Base-by-base conservation (phyloP, 148 eudicot genomes). In the Fagopyrum tataricum region DNA sequence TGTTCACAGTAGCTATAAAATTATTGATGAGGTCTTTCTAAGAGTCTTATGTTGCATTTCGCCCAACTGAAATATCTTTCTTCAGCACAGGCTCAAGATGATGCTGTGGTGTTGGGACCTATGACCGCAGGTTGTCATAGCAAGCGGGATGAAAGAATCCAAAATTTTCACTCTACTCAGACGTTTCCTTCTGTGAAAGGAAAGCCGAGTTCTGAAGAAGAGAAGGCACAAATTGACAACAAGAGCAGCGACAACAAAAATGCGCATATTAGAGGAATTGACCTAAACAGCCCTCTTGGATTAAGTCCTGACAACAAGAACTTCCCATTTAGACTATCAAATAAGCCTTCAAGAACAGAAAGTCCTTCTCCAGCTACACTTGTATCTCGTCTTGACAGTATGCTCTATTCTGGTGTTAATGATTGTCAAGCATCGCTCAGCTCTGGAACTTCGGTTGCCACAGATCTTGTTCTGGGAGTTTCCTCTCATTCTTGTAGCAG, bases 31-130 rank as follows among this genome's bases (percentile, higher is more conserved):
- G 24, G 40, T 24, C 14, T 5, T 9, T 26, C 23, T 56, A 56
- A 7, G 8, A 20, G 21, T 59, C 12, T 26, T 31, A 31, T 64
- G 3, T 64, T 64, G 21, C 69, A 64, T 64, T 14, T 39, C 37
- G 37, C 10, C 39, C 18, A 64, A 79, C 86, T 73, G 67, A 70
- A 81, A 77, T 76, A 76, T 59, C 66, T 81, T 64, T 84, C 74
- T 84, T 78, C 86, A 82, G 90, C 83, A 89, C 96, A 92, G 97
- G 89, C 88, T 79, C 81, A 76, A 85, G 84, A 80, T 73, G 90
- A 91, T 76, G 72, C 79, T 43, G 49, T 80, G 79, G 69, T 82
- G 77, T 56, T 77, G 78, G 79, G 73, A 75, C 75, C 82, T 71
- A 82, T 79, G 67, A 76, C 75, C 20, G 74, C 73, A 70, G 82